phyloP scores from a whole-genome alignment of 2,329 filamentous ascomycete species.

The Cercospora janseana region DNA sequence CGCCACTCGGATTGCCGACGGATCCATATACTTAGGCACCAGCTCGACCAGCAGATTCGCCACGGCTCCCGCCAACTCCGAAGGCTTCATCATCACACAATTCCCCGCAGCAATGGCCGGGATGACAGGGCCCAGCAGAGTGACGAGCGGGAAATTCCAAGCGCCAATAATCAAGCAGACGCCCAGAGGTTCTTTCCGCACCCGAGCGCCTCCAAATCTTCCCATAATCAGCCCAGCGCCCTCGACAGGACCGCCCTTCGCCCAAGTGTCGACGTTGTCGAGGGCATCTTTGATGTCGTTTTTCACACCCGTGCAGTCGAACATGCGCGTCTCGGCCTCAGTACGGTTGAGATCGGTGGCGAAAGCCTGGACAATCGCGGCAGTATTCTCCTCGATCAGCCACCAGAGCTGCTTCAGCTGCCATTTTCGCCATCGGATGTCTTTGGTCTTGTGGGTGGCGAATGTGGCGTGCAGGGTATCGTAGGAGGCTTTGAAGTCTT shows the following conservation, averaged over 20 bases:
- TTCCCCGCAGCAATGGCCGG: constrained; percentile 88
- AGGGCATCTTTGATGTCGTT: constrained; percentile 16
- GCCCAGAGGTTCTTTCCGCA: constrained; percentile 82
- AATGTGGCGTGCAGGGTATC: constrained; percentile 13
- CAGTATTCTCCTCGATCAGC: constrained; percentile 15
- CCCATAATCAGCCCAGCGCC: constrained; percentile 50
- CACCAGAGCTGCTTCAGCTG: constrained; percentile 22
- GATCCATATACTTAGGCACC: constrained; percentile 70
- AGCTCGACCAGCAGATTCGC: constrained; percentile 76
- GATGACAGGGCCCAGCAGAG: constrained; percentile 71
- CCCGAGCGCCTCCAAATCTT: constrained; percentile 66
- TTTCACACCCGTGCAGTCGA: constrained; percentile 15
- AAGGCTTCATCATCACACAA: constrained; percentile 82
- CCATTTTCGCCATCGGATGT: constrained; percentile 20
- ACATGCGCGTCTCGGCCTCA: constrained; percentile 14
- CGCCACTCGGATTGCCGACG: constrained; percentile 69
- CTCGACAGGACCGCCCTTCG: constrained; percentile 12
- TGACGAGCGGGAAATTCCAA: constrained; percentile 85
- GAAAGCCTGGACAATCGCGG: constrained; percentile 12
- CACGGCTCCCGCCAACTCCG: constrained; percentile 70
- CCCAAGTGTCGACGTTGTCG: constrained; percentile 16
- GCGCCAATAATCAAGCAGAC: constrained; percentile 75
- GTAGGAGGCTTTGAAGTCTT: constrained; percentile 14
- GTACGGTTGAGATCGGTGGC: constrained; percentile 13
- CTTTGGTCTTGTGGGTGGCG: constrained; percentile 18